These are phyloP conservation scores for Aspergillus pseudoterreus DNA, from an alignment of 2,329 filamentous ascomycete species.

Conservation along the genomic window DNA sequence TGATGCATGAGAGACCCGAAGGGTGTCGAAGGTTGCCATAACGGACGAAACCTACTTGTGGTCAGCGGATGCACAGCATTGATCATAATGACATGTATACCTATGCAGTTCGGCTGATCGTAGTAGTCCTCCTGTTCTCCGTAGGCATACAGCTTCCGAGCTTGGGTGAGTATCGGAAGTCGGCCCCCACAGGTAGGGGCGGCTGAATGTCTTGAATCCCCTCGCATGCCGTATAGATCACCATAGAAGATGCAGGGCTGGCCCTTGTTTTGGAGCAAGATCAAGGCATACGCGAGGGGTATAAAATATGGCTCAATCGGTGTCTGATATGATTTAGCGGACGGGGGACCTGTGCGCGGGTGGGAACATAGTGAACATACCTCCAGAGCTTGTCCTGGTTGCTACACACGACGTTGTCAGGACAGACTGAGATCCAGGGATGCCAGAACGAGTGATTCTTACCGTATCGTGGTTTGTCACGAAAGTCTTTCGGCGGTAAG, in stretches of 20 bases:
- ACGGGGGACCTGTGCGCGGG: neutral
- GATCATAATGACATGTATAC: conserved; percentile 21
- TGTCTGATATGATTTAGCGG: conserved; percentile 34
- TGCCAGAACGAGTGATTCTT: conserved; percentile 11
- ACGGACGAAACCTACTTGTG: conserved; percentile 46
- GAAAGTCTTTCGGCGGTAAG: conserved; percentile 55
- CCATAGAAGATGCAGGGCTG: conserved; percentile 69
- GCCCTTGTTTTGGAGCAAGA: conserved; percentile 61
- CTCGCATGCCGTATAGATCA: conserved; percentile 62
- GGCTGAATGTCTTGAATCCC: conserved; percentile 46
- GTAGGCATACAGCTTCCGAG: conserved; percentile 64
- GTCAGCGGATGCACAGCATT: neutral
- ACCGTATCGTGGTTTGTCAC: conserved; percentile 70
- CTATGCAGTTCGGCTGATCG: conserved; percentile 58
- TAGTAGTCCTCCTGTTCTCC: conserved; percentile 64
- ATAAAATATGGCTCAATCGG: conserved; percentile 66
- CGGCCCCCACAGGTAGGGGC: conserved; percentile 52
- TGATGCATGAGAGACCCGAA: conserved; percentile 53
- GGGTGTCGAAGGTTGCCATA: conserved; percentile 49
- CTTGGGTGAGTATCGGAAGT: conserved; percentile 58
- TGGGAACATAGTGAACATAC: conserved; percentile 28
- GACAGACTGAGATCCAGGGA: neutral
- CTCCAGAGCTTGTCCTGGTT: conserved; percentile 60
- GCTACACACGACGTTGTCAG: conserved; percentile 30
- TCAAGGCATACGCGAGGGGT: conserved; percentile 67